phyloP scores from a whole-genome alignment of 139 green algal species.

The Marvania coccoides region DNA sequence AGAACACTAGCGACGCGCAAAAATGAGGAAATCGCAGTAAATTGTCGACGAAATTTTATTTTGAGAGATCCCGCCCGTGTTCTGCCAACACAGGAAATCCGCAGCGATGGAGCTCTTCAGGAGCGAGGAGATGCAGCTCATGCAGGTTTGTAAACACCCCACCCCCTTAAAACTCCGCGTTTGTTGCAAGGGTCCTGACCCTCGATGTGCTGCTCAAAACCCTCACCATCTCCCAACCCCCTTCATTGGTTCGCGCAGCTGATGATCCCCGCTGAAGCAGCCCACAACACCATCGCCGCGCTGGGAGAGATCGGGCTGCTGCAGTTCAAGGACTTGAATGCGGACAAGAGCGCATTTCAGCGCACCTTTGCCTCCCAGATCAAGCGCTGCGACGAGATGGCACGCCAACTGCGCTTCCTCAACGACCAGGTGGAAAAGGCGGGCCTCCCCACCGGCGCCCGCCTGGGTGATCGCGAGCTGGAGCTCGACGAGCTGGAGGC shows the following conservation, averaged over 20 bases:
- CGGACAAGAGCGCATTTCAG: conserved; percentile 86
- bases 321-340: conserved; percentile 92
- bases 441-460: conserved; percentile 29
- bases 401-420: conserved; percentile 90
- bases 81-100: too few relatives aligned
- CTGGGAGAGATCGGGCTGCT: conserved; percentile 83
- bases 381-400: conserved; percentile 96
- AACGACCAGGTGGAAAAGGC: conserved; percentile 79
- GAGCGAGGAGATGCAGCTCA: conserved; percentile 92
- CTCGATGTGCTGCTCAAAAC: background rate
- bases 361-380: conserved; percentile 92
- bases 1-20: too few relatives aligned
- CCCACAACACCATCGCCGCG: conserved; percentile 80
- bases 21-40: too few relatives aligned
- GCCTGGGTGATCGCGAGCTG: background rate
- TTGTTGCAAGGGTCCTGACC: too few relatives aligned
- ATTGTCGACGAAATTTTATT: too few relatives aligned
- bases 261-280: conserved; percentile 92
- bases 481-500: conserved; percentile 49
- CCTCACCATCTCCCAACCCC: background rate
- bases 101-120: conserved; percentile 41
- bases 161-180: background rate
- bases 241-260: conserved; percentile 58
- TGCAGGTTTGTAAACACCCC: conserved; percentile 60
- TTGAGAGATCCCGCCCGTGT: too few relatives aligned